These are phyloP conservation scores for Narthecium ossifragum DNA, from an alignment of 106 monocot species.

Conservation along the genomic window DNA sequence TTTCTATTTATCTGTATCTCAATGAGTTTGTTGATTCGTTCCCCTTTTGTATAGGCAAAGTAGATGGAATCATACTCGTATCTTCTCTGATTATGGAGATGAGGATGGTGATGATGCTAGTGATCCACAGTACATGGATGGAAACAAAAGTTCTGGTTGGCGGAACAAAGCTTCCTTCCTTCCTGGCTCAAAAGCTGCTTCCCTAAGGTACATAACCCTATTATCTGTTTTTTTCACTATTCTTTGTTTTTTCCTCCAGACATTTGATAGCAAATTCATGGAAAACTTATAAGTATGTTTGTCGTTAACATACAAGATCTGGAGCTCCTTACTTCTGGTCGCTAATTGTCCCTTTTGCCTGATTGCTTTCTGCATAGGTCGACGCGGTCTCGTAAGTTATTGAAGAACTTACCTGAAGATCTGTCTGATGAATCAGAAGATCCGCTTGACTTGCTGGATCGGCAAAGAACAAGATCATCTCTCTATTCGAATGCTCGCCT, in stretches of 20 bases:
- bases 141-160: constrained; percentile 12
- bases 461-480: constrained; percentile 53
- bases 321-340: too few relatives aligned
- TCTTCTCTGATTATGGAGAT: constrained; percentile 69
- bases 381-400: constrained; percentile 14
- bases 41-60: too few relatives aligned
- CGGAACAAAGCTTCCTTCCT: constrained; percentile 14
- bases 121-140: constrained; percentile 12
- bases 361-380: constrained; percentile 17
- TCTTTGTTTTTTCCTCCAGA: background rate
- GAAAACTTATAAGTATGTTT: too few relatives aligned
- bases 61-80: constrained; percentile 76
- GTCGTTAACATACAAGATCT: too few relatives aligned
- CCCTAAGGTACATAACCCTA: too few relatives aligned
- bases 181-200: constrained; percentile 23
- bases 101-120: constrained; percentile 24
- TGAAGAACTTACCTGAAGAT: constrained; percentile 49
- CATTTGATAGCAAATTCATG: background rate
- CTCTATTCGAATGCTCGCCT: constrained; percentile 21
- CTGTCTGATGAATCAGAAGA: constrained; percentile 33
- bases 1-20: too few relatives aligned
- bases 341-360: too few relatives aligned
- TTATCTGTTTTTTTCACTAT: background rate
- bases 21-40: too few relatives aligned
- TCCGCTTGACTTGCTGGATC: constrained; percentile 74